Percentiles rank a stretch among this genome's conserved stretches.
Evolutionary conservation across 495 filamentous ascomycete genomes (phyloP).

Genomic region (Cercophora scortea): DNA sequence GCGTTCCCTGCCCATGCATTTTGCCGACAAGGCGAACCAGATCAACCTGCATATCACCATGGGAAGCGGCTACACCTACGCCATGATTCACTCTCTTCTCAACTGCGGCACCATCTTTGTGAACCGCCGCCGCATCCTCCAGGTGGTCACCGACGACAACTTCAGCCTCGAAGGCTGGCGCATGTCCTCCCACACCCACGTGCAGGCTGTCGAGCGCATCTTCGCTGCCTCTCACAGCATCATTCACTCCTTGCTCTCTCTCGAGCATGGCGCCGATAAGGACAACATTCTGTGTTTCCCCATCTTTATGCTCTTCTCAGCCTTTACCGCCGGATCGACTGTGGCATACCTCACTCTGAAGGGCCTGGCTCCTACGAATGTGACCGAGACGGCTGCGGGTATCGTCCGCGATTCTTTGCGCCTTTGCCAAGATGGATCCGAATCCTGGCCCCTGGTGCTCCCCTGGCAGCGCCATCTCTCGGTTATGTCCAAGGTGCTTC

Average conservation of each 20-base stretch:
- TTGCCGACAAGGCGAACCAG: constrained; percentile 41
- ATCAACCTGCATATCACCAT: constrained; percentile 46
- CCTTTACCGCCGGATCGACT: constrained; percentile 43
- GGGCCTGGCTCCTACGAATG: constrained; percentile 36
- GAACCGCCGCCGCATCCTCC: constrained; percentile 42
- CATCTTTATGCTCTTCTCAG: constrained; percentile 45
- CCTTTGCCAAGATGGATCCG: constrained; percentile 38
- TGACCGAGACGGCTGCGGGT: constrained; percentile 35
- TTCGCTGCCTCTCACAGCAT: constrained; percentile 44
- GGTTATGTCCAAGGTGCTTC: constrained; percentile 43
- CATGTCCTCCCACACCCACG: constrained; percentile 26
- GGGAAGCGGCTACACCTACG: constrained; percentile 44
- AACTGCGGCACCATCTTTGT: constrained; percentile 45
- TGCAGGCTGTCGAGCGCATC: constrained; percentile 35
- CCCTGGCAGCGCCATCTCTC: constrained; percentile 43
- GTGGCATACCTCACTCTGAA: constrained; percentile 44
- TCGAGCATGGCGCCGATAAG: constrained; percentile 41
- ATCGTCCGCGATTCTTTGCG: constrained; percentile 43
- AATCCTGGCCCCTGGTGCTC: constrained; percentile 42
- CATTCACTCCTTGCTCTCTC: constrained; percentile 34
- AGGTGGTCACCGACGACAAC: constrained; percentile 35
- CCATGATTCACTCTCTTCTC: constrained; percentile 43
- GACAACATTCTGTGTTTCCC: constrained; percentile 42
- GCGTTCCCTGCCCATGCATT: constrained; percentile 37
- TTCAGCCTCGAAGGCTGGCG: constrained; percentile 40